Evolutionary conservation across 352 stramenopile species (phyloP).

Genomic region (Phytophthora citricola): DNA sequence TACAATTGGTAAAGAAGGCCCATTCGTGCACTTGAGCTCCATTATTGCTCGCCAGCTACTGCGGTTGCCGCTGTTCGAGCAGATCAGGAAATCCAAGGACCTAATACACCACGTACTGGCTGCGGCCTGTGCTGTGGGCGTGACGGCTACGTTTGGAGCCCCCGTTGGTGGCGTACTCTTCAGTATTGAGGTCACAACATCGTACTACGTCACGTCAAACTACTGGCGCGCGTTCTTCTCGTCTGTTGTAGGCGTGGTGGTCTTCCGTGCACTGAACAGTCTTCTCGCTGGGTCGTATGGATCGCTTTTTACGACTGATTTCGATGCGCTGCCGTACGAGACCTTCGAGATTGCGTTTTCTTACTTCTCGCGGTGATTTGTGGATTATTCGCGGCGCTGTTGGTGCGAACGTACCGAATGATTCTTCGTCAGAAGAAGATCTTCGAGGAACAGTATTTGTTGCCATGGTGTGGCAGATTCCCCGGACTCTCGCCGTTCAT

Average conservation of each 20-base stretch:
- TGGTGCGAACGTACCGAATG: slow-evolving; percentile 73
- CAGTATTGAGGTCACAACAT: slow-evolving; percentile 86
- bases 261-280: slow-evolving; percentile 82
- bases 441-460: slow-evolving; percentile 42
- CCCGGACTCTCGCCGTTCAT: slow-evolving; percentile 54
- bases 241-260: slow-evolving; percentile 84
- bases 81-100: slow-evolving; percentile 65
- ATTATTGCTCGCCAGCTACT: slow-evolving; percentile 77
- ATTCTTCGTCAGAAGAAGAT: slow-evolving; percentile 53
- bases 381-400: slow-evolving; percentile 81
- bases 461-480: slow-evolving; percentile 27
- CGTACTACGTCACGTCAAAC: slow-evolving; percentile 90
- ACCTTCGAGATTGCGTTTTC: slow-evolving; percentile 83
- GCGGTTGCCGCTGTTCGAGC: slow-evolving; percentile 59
- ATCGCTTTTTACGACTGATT: slow-evolving; percentile 84
- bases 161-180: slow-evolving; percentile 83
- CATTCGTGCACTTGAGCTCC: slow-evolving; percentile 82
- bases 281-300: slow-evolving; percentile 64
- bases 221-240: slow-evolving; percentile 93
- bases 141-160: slow-evolving; percentile 79
- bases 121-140: slow-evolving; percentile 74
- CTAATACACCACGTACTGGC: slow-evolving; percentile 76
- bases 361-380: slow-evolving; percentile 83
- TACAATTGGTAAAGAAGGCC: slow-evolving; percentile 81
- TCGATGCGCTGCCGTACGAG: slow-evolving; percentile 74